A percentile compares a stretch with the other conserved stretches of the same genome.
phyloP scores from a whole-genome alignment of 257 asterid genomes.

The Dorcoceras hygrometricum region DNA sequence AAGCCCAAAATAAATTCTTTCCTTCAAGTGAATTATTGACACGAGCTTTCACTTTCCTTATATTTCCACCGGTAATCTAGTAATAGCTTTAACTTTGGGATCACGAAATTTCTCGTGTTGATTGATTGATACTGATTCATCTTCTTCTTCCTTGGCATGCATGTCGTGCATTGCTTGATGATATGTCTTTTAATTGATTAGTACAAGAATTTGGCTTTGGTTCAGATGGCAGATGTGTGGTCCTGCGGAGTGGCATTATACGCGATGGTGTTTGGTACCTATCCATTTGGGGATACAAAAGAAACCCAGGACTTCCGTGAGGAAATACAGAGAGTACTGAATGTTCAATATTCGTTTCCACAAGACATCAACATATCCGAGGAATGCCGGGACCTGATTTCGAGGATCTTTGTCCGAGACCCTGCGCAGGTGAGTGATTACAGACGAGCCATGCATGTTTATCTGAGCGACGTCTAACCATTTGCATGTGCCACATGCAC shows the following conservation, averaged over 20 bases:
- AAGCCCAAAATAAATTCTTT: too few species aligned
- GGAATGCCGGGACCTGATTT: slow-evolving; percentile 63
- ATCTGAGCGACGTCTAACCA: too few species aligned
- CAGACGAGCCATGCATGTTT: background rate
- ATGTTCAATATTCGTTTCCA: slow-evolving; percentile 64
- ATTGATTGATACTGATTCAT: too few species aligned
- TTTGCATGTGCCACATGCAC: background rate
- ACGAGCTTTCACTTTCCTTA: too few species aligned
- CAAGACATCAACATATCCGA: slow-evolving; percentile 51
- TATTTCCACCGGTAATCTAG: too few species aligned
- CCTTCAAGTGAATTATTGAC: too few species aligned
- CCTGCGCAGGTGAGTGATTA: slow-evolving; percentile 51
- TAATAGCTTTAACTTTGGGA: too few species aligned
- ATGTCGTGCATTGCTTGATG: background rate
- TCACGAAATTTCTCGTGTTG: too few species aligned
- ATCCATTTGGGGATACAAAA: slow-evolving; percentile 88
- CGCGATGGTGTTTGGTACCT: slow-evolving; percentile 79
- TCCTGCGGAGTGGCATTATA: slow-evolving; percentile 86
- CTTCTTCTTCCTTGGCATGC: too few species aligned
- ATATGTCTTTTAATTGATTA: slow-evolving; percentile 2
- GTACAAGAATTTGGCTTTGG: slow-evolving; percentile 15
- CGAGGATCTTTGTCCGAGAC: slow-evolving; percentile 67
- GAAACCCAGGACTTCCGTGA: slow-evolving; percentile 70
- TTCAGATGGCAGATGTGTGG: slow-evolving; percentile 92
- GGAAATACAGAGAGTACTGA: slow-evolving; percentile 66